A percentile compares a stretch with the other conserved stretches of the same genome.
Evolutionary conservation across 2,329 filamentous ascomycete species (phyloP).

Genomic region (Clonostachys sp.): DNA sequence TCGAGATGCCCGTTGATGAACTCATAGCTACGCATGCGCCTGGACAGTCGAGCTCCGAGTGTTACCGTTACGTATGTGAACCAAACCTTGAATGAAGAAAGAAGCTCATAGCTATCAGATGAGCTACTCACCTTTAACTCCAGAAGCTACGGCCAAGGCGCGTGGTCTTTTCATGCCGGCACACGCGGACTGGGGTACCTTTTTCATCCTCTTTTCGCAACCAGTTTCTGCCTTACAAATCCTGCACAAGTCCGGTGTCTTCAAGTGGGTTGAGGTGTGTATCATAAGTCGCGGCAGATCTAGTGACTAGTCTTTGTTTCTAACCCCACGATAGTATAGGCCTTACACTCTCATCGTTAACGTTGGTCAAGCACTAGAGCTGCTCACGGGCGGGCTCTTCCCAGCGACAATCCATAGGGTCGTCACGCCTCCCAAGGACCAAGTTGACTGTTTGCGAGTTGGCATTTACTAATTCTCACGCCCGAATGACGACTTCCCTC

Average conservation of each 20-base stretch:
- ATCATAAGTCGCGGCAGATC: background rate
- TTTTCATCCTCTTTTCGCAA: slow-evolving; percentile 31
- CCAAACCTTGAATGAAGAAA: background rate
- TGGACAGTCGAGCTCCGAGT: slow-evolving; percentile 25
- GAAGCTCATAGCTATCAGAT: slow-evolving; percentile 12
- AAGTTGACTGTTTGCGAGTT: slow-evolving; percentile 24
- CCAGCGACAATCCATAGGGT: slow-evolving; percentile 22
- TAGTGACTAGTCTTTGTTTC: background rate
- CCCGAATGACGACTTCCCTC: slow-evolving; percentile 25
- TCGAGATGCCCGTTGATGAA: slow-evolving; percentile 28
- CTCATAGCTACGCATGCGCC: slow-evolving; percentile 27
- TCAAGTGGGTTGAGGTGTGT: slow-evolving; percentile 21
- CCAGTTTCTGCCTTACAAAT: slow-evolving; percentile 31
- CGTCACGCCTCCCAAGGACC: slow-evolving; percentile 21
- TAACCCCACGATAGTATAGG: slow-evolving; percentile 12
- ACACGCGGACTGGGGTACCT: slow-evolving; percentile 34
- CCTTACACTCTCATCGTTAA: slow-evolving; percentile 29
- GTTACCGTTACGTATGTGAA: slow-evolving; percentile 23
- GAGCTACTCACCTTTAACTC: slow-evolving; percentile 27
- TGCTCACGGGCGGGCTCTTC: slow-evolving; percentile 21
- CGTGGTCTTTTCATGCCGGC: slow-evolving; percentile 29
- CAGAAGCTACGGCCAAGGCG: slow-evolving; percentile 25
- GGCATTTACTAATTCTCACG: slow-evolving; percentile 33
- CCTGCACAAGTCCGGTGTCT: slow-evolving; percentile 23
- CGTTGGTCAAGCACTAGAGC: slow-evolving; percentile 22